Percentiles rank a stretch among this genome's conserved stretches.
Evolutionary conservation across 768 basidiomycete species (phyloP).

Genomic region (Boletus vinaceobasis): DNA sequence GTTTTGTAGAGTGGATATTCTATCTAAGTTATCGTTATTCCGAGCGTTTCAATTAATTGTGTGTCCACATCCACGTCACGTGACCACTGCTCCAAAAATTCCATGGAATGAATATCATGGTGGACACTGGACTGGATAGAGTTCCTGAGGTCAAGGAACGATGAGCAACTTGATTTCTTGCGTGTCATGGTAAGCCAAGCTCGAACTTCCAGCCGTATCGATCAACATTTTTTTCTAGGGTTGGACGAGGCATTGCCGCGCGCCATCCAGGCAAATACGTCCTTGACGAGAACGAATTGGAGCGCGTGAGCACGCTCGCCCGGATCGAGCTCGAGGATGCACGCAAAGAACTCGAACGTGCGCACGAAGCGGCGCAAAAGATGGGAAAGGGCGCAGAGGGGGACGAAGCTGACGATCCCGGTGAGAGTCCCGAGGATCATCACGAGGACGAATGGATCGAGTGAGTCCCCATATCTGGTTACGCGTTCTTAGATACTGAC

Average conservation of each 20-base stretch:
- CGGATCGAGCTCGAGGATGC: constrained; percentile 89
- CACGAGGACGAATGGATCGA: constrained; percentile 77
- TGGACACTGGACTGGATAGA: not conserved
- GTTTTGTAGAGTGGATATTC: not conserved
- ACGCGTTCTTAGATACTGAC: constrained; percentile 9
- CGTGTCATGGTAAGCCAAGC: constrained; percentile 48
- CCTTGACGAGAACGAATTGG: constrained; percentile 85
- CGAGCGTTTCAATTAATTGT: not conserved
- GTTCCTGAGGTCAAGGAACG: constrained; percentile 3
- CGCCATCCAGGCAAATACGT: constrained; percentile 82
- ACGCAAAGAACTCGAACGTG: constrained; percentile 75
- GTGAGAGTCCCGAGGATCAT: constrained; percentile 38
- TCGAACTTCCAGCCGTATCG: not conserved
- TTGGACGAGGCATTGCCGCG: constrained; percentile 72
- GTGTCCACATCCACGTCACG: constrained; percentile 5
- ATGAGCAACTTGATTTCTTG: constrained; percentile 79
- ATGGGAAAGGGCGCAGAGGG: constrained; percentile 69
- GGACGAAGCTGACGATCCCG: constrained; percentile 59
- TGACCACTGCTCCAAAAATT: constrained; percentile 13
- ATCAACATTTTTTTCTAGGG: constrained; percentile 41
- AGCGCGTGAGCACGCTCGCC: constrained; percentile 85
- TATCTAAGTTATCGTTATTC: constrained; percentile 20
- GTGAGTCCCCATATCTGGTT: constrained; percentile 50
- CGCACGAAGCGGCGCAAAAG: constrained; percentile 68
- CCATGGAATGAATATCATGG: not conserved